Evolutionary conservation across 1,139 yeast species (phyloP).

Genomic region (Saccharomyces hybrid): DNA sequence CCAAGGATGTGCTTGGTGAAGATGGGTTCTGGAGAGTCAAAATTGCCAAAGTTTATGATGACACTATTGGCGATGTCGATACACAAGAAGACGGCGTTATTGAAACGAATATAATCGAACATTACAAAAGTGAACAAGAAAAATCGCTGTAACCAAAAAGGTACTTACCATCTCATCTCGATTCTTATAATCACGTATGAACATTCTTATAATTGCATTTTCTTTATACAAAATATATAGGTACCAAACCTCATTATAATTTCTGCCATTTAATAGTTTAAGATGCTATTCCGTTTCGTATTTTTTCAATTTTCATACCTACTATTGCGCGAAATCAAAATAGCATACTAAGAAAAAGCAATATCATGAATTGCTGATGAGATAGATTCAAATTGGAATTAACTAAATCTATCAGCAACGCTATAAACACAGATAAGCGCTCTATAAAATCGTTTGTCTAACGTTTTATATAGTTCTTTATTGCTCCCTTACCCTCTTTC

Average conservation of each 20-base stretch:
- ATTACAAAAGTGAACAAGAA: conserved; percentile 1
- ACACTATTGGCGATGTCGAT: conserved; percentile 9
- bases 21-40: conserved; percentile 70
- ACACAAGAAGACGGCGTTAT: conserved; percentile 2
- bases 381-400: not conserved
- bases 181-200: not conserved
- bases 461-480: too few relatives aligned
- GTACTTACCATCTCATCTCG: not conserved
- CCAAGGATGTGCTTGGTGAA: conserved; percentile 54
- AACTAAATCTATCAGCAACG: not conserved
- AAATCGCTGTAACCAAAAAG: not conserved
- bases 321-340: not conserved
- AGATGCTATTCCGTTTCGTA: not conserved
- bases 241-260: not conserved
- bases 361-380: not conserved
- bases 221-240: not conserved
- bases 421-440: not conserved
- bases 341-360: not conserved
- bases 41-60: conserved; percentile 36
- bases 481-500: not conserved
- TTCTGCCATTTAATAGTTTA: not conserved
- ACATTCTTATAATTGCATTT: not conserved
- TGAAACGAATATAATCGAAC: conserved; percentile 1
- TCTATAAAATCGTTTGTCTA: not conserved
- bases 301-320: not conserved